These are phyloP conservation scores for Pseudofabraea citricarpa DNA, from an alignment of 2,329 filamentous ascomycete genomes.

Conservation along the genomic window DNA sequence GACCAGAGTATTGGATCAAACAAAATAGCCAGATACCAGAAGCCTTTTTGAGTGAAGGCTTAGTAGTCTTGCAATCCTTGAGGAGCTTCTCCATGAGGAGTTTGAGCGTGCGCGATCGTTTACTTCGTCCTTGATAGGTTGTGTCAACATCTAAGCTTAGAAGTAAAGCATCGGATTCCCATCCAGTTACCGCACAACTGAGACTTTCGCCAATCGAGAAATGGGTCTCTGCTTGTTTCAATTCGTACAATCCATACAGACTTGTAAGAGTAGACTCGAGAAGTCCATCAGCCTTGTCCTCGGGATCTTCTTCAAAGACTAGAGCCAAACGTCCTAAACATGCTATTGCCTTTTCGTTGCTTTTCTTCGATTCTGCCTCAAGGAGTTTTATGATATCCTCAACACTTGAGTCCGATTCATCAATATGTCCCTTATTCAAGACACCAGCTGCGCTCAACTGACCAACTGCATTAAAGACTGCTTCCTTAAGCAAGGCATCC, in stretches of 20 bases:
- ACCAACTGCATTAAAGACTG: conserved; percentile 51
- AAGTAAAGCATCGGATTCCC: conserved; percentile 76
- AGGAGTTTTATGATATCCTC: conserved; percentile 54
- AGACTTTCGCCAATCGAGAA: conserved; percentile 89
- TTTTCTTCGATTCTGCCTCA: conserved; percentile 65
- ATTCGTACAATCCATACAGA: conserved; percentile 74
- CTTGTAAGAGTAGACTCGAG: conserved; percentile 57
- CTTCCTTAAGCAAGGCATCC: conserved; percentile 52
- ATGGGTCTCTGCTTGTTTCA: conserved; percentile 81
- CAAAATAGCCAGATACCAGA: conserved; percentile 95
- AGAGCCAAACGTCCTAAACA: conserved; percentile 74
- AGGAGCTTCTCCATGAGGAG: conserved; percentile 64
- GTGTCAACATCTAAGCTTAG: conserved; percentile 72
- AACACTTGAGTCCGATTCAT: conserved; percentile 14
- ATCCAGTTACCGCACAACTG: conserved; percentile 70
- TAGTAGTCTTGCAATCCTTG: conserved; percentile 73
- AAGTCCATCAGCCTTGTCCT: conserved; percentile 27
- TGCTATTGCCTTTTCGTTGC: conserved; percentile 77
- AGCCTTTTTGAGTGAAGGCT: conserved; percentile 84
- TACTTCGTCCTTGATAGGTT: conserved; percentile 33
- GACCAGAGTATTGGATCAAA: conserved; percentile 83
- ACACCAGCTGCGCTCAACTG: conserved; percentile 57
- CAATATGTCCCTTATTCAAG: conserved; percentile 27
- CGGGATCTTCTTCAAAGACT: conserved; percentile 43
- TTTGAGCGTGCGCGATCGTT: conserved; percentile 32